phyloP scores from a whole-genome alignment of 2,329 filamentous ascomycete genomes.

The Aureobasidium sp. region DNA sequence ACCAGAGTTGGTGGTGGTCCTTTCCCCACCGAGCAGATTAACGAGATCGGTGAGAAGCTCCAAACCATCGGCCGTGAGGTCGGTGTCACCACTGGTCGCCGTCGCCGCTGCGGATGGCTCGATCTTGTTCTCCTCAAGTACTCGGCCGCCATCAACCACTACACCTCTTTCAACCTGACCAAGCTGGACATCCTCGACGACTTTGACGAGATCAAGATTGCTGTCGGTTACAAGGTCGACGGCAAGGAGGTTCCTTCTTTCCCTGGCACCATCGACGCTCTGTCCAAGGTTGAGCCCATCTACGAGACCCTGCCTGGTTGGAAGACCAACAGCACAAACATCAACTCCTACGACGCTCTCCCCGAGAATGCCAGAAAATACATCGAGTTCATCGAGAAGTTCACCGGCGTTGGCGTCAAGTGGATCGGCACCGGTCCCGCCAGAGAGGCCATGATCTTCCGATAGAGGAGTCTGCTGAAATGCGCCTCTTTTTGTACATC shows the following conservation, averaged over 20 bases:
- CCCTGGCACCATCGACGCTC: constrained; percentile 52
- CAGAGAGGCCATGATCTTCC: constrained; percentile 53
- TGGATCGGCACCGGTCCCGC: constrained; percentile 61
- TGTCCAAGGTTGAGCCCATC: constrained; percentile 53
- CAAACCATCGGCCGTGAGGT: constrained; percentile 49
- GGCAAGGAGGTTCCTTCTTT: constrained; percentile 52
- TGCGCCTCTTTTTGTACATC: not conserved
- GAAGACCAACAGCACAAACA: constrained; percentile 54
- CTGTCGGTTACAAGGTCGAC: constrained; percentile 58
- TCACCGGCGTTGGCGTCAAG: constrained; percentile 53
- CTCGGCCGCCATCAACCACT: constrained; percentile 57
- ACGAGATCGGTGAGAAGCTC: constrained; percentile 48
- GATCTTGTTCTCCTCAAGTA: constrained; percentile 64
- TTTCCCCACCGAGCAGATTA: constrained; percentile 59
- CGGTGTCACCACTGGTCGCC: constrained; percentile 51
- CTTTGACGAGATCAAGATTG: constrained; percentile 67
- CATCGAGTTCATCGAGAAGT: constrained; percentile 58
- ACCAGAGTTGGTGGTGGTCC: constrained; percentile 49
- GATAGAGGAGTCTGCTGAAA: not conserved
- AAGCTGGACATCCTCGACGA: constrained; percentile 65
- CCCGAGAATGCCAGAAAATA: constrained; percentile 58
- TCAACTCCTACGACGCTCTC: constrained; percentile 53
- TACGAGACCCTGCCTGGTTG: constrained; percentile 64
- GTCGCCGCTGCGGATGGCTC: constrained; percentile 55
- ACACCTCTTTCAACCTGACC: constrained; percentile 55